Conservation (phyloP, 768 basidiomycete species). For the Coprinopsis cinerea region DNA sequence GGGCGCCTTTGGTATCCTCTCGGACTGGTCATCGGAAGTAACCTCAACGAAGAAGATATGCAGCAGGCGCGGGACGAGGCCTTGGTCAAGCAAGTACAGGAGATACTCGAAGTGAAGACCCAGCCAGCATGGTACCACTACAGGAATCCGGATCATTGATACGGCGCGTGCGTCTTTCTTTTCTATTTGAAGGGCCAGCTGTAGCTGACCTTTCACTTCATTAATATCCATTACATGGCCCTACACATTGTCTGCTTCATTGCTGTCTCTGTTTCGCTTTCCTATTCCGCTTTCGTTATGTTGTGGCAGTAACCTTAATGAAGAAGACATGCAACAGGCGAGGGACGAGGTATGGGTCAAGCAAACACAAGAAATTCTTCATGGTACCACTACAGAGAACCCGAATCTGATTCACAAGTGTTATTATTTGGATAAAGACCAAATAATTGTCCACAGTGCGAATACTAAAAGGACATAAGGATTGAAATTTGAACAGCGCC, state of each 20-base stretch:
- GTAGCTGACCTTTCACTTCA: too few relatives aligned
- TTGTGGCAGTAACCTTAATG: neutral
- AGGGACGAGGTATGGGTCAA: neutral
- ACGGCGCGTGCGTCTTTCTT: too few relatives aligned
- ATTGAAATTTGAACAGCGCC: too few relatives aligned
- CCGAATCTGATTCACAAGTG: too few relatives aligned
- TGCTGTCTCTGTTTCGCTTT: too few relatives aligned
- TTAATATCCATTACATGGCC: too few relatives aligned
- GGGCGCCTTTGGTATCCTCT: neutral
- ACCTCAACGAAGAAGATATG: neutral
- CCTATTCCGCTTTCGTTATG: too few relatives aligned
- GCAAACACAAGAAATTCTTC: neutral
- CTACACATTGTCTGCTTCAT: too few relatives aligned
- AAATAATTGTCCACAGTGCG: too few relatives aligned
- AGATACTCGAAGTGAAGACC: neutral
- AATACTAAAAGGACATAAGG: too few relatives aligned
- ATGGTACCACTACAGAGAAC: neutral
- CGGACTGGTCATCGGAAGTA: neutral
- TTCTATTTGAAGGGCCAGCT: too few relatives aligned
- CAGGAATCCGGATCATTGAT: neutral
- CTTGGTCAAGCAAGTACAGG: neutral
- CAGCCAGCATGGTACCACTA: neutral
- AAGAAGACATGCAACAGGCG: neutral
- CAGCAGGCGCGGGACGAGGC: neutral
- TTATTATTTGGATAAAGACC: too few relatives aligned